Percentiles rank a stretch among this genome's conserved stretches.
phyloP scores from a whole-genome alignment of 352 stramenopile genomes.

The Sclerospora graminicola region DNA sequence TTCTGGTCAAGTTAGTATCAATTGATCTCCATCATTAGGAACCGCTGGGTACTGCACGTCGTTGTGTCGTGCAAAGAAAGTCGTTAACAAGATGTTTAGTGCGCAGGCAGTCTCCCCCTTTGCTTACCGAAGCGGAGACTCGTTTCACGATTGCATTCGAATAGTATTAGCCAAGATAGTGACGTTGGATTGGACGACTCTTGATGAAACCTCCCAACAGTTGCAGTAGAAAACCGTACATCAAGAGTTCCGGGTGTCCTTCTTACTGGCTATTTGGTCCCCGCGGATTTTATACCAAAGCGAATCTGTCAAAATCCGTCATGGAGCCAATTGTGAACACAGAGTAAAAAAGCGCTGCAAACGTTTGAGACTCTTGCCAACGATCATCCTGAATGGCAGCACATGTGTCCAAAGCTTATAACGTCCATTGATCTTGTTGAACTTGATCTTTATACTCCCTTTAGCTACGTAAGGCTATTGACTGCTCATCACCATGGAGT shows the following conservation, averaged over 20 bases:
- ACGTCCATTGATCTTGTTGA: slow-evolving; percentile 9
- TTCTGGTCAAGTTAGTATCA: slow-evolving; percentile 39
- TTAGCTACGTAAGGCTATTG: too few relatives aligned
- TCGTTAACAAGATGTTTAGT: slow-evolving; percentile 23
- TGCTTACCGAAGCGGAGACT: too few relatives aligned
- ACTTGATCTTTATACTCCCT: too few relatives aligned
- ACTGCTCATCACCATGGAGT: too few relatives aligned
- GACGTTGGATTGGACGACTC: slow-evolving; percentile 65
- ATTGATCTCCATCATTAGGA: slow-evolving; percentile 57
- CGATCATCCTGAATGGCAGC: slow-evolving; percentile 13
- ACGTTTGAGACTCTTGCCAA: background rate
- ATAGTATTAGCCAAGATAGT: too few relatives aligned
- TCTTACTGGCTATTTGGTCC: slow-evolving; percentile 18
- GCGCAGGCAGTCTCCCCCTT: too few relatives aligned
- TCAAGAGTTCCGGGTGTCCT: slow-evolving; percentile 16
- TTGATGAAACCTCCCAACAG: too few relatives aligned
- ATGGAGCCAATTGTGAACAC: slow-evolving; percentile 4
- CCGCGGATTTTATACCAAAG: slow-evolving; percentile 6
- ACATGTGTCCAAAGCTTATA: slow-evolving; percentile 13
- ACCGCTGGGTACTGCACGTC: slow-evolving; percentile 58
- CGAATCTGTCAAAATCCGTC: slow-evolving; percentile 6
- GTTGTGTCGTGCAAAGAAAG: slow-evolving; percentile 24
- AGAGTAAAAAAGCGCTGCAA: too few relatives aligned
- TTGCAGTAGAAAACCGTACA: slow-evolving; percentile 22
- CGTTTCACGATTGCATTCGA: too few relatives aligned